Conservation (phyloP, 2,329 filamentous ascomycete genomes). For the Hypoxylon sp. region DNA sequence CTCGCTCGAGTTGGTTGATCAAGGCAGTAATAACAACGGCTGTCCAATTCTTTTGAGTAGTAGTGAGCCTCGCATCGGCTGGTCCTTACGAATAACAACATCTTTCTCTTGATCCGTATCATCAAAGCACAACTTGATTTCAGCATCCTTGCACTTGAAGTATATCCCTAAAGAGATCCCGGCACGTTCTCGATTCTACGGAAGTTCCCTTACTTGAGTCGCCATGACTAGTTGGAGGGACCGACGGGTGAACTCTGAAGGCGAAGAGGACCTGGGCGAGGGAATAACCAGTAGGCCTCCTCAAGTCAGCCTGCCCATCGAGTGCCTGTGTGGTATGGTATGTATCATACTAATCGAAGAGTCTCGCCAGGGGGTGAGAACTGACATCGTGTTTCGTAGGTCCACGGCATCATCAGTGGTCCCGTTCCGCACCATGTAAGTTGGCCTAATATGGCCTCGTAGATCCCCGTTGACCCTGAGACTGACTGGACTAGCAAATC, state of each 20-base stretch:
- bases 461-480: background rate
- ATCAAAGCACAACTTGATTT: background rate
- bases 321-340: slow-evolving; percentile 33
- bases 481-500: slow-evolving; percentile 33
- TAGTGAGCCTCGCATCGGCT: background rate
- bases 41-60: background rate
- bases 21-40: background rate
- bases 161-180: background rate
- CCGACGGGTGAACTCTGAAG: background rate
- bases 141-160: background rate
- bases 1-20: background rate
- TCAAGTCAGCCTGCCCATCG: slow-evolving; percentile 2
- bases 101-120: slow-evolving; percentile 1
- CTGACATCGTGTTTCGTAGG: slow-evolving; percentile 21
- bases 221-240: background rate
- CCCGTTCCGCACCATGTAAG: slow-evolving; percentile 25
- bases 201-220: background rate
- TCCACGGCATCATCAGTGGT: slow-evolving; percentile 1
- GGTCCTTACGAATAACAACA: background rate
- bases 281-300: background rate
- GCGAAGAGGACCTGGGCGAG: background rate
- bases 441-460: slow-evolving; percentile 1
- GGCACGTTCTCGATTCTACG: background rate
- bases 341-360: slow-evolving; percentile 6
- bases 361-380: background rate